A percentile compares a stretch with the other conserved stretches of the same genome.
Evolutionary conservation across 202 grass and related monocot genomes (phyloP).

Genomic region (Setaria viridis): DNA sequence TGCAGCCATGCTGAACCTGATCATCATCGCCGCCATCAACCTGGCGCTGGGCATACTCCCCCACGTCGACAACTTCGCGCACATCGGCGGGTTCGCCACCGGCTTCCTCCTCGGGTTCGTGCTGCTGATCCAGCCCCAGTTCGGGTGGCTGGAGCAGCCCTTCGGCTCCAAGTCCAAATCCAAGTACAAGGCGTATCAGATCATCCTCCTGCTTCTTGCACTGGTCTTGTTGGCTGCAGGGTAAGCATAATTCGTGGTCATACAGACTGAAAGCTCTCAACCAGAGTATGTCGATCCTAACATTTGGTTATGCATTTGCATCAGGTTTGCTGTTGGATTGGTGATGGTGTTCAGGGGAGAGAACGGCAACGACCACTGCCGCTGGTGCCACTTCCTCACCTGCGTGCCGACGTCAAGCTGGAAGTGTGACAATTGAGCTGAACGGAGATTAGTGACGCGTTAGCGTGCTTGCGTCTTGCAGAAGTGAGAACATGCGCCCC

Average conservation of each 20-base stretch:
- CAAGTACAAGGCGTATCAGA: constrained; percentile 76
- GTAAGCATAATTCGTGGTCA: constrained; percentile 49
- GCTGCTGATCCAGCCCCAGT: constrained; percentile 76
- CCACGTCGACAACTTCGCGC: constrained; percentile 86
- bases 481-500: constrained; percentile 29
- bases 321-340: constrained; percentile 70
- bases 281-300: neutral
- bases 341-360: constrained; percentile 70
- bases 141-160: constrained; percentile 68
- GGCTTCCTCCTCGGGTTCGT: constrained; percentile 86
- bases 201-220: constrained; percentile 56
- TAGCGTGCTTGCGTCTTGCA: constrained; percentile 28
- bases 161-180: constrained; percentile 43
- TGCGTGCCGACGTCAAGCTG: constrained; percentile 87
- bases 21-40: constrained; percentile 80
- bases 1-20: constrained; percentile 69
- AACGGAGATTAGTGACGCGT: neutral
- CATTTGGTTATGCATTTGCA: neutral
- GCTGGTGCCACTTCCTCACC: constrained; percentile 91
- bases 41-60: constrained; percentile 84
- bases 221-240: constrained; percentile 57
- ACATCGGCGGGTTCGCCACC: constrained; percentile 79
- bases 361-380: constrained; percentile 82
- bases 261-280: neutral
- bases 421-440: constrained; percentile 71